A percentile compares a stretch with the other conserved stretches of the same genome.
Evolutionary conservation across 2,329 filamentous ascomycete genomes (phyloP).

Genomic region (Fusarium sp.): DNA sequence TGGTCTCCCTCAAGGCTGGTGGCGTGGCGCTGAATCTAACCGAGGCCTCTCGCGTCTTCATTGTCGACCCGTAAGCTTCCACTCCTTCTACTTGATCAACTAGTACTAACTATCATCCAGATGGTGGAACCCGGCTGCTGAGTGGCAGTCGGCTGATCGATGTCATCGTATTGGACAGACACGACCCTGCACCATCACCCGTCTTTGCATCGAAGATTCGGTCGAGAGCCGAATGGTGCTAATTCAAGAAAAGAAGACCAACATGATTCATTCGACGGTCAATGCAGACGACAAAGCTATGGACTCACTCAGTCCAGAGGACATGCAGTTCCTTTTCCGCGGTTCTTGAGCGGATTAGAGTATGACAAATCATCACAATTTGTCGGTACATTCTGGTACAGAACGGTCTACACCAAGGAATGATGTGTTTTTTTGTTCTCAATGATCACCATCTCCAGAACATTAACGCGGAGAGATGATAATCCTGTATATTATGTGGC

Average conservation of each 20-base stretch:
- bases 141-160: constrained; percentile 96
- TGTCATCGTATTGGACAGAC: constrained; percentile 96
- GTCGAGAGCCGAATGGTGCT: constrained; percentile 96
- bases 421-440: not conserved
- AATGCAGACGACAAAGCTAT: constrained; percentile 91
- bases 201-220: constrained; percentile 95
- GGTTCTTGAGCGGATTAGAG: constrained; percentile 57
- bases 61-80: constrained; percentile 85
- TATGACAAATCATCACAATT: not conserved
- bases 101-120: constrained; percentile 55
- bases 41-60: constrained; percentile 93
- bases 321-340: constrained; percentile 96
- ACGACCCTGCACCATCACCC: constrained; percentile 91
- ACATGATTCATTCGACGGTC: constrained; percentile 96
- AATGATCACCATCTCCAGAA: not conserved
- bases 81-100: not conserved
- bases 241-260: constrained; percentile 98
- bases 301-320: constrained; percentile 88
- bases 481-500: constrained; percentile 14
- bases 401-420: not conserved
- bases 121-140: constrained; percentile 99
- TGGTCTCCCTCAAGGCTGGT: constrained; percentile 95
- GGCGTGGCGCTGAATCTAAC: constrained; percentile 96
- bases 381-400: not conserved
- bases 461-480: not conserved